Conservation (phyloP, 2,329 filamentous ascomycete species). For the Apiospora saccharicola region DNA sequence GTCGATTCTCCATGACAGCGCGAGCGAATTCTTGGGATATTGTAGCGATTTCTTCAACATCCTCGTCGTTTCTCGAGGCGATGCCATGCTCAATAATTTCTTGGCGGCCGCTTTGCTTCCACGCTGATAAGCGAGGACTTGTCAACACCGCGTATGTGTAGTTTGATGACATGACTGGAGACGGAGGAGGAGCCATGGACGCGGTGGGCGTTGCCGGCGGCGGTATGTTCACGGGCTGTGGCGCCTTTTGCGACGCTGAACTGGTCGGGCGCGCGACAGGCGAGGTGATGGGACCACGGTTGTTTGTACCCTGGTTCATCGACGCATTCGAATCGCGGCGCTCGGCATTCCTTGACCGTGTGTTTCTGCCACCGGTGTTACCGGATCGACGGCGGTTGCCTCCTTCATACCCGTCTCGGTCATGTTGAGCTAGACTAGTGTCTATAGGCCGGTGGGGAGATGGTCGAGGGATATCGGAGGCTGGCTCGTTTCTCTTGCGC, state of each 20-base stretch:
- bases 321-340: slow-evolving; percentile 58
- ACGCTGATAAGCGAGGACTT: slow-evolving; percentile 70
- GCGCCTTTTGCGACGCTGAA: slow-evolving; percentile 46
- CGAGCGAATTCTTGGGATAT: slow-evolving; percentile 88
- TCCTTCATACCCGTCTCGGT: slow-evolving; percentile 57
- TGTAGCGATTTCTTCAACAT: slow-evolving; percentile 71
- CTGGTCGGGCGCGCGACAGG: slow-evolving; percentile 46
- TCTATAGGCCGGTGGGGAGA: slow-evolving; percentile 70
- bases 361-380: slow-evolving; percentile 50
- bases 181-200: slow-evolving; percentile 36
- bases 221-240: slow-evolving; percentile 35
- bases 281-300: slow-evolving; percentile 42
- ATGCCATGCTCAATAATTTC: slow-evolving; percentile 71
- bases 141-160: slow-evolving; percentile 83
- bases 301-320: slow-evolving; percentile 2
- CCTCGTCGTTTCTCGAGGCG: slow-evolving; percentile 70
- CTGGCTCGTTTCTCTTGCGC: slow-evolving; percentile 64
- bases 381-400: slow-evolving; percentile 49
- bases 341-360: slow-evolving; percentile 52
- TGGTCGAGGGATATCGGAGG: slow-evolving; percentile 59
- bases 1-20: slow-evolving; percentile 72
- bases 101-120: slow-evolving; percentile 72
- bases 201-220: slow-evolving; percentile 37
- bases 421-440: slow-evolving; percentile 63
- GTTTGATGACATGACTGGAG: slow-evolving; percentile 47